These are phyloP conservation scores for Allium sativum DNA, from an alignment of 106 monocot species.

Conservation along the genomic window DNA sequence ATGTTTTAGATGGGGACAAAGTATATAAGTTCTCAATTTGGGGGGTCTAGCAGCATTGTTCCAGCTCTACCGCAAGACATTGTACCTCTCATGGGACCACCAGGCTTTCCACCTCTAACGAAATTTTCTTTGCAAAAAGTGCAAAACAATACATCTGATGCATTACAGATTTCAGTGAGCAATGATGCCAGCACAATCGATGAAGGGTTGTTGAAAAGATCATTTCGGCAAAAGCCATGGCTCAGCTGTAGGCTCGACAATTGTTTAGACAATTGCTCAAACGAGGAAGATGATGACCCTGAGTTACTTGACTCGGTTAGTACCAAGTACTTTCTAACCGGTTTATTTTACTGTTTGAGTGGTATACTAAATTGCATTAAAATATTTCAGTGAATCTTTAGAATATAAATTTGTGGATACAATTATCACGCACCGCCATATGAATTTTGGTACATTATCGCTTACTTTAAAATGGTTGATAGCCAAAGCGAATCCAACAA, in stretches of 20 bases:
- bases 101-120: constrained; percentile 42
- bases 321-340: not conserved
- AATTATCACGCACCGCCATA: too few relatives aligned
- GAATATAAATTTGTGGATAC: too few relatives aligned
- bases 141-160: constrained; percentile 10
- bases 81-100: constrained; percentile 39
- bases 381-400: too few relatives aligned
- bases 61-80: not conserved
- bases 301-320: constrained; percentile 39
- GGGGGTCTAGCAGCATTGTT: constrained; percentile 8
- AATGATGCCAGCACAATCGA: constrained; percentile 9
- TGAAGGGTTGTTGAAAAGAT: constrained; percentile 30
- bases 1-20: constrained; percentile 28
- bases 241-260: constrained; percentile 36
- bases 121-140: constrained; percentile 32
- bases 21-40: constrained; percentile 20
- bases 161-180: constrained; percentile 11
- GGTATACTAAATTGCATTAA: too few relatives aligned
- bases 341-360: not conserved
- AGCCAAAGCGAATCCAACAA: too few relatives aligned
- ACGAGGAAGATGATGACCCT: constrained; percentile 39
- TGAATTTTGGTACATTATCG: too few relatives aligned
- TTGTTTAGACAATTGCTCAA: constrained; percentile 35
- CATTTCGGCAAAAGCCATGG: constrained; percentile 44
- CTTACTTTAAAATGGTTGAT: too few relatives aligned